Percentiles rank a stretch among this genome's conserved stretches.
Conservation (phyloP, 129 eudicot genomes). For the Pittosporum tobira region DNA sequence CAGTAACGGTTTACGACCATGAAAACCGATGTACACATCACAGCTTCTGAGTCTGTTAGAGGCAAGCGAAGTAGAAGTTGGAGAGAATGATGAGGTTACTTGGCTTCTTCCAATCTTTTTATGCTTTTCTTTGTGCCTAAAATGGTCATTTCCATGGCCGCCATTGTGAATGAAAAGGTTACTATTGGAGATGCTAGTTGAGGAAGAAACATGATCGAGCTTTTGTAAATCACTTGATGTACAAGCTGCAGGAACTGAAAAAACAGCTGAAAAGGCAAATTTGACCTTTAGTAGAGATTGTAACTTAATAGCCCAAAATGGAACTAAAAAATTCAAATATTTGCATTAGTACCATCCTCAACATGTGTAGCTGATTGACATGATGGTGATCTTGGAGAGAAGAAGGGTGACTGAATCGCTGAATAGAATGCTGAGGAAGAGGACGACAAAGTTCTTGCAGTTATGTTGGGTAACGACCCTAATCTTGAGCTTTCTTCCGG, state of each 20-base stretch:
- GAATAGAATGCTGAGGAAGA: constrained; percentile 85
- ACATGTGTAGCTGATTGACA: constrained; percentile 35
- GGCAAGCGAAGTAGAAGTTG: constrained; percentile 49
- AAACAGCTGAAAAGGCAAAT: constrained; percentile 28
- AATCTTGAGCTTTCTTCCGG: constrained; percentile 63
- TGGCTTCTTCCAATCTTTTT: constrained; percentile 49
- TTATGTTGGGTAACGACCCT: constrained; percentile 39
- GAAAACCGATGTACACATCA: constrained; percentile 91
- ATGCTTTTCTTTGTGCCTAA: constrained; percentile 34
- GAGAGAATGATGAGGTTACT: constrained; percentile 38
- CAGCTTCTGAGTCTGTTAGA: constrained; percentile 73
- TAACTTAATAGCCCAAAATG: constrained; percentile 4
- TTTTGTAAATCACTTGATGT: constrained; percentile 42
- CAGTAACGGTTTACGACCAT: constrained; percentile 76
- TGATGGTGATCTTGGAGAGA: constrained; percentile 70
- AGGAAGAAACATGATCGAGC: constrained; percentile 48
- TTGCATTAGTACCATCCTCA: constrained; percentile 17
- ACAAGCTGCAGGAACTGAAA: constrained; percentile 26
- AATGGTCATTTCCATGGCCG: constrained; percentile 33
- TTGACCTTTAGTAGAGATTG: constrained; percentile 8
- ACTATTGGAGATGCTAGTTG: constrained; percentile 39
- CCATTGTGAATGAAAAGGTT: constrained; percentile 28
- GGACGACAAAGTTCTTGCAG: constrained; percentile 71
- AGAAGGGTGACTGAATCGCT: constrained; percentile 88
- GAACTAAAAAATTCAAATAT: not conserved